These are phyloP conservation scores for Cryptosporidium xiaoi DNA, from an alignment of 169 alveolate species.

Conservation along the genomic window DNA sequence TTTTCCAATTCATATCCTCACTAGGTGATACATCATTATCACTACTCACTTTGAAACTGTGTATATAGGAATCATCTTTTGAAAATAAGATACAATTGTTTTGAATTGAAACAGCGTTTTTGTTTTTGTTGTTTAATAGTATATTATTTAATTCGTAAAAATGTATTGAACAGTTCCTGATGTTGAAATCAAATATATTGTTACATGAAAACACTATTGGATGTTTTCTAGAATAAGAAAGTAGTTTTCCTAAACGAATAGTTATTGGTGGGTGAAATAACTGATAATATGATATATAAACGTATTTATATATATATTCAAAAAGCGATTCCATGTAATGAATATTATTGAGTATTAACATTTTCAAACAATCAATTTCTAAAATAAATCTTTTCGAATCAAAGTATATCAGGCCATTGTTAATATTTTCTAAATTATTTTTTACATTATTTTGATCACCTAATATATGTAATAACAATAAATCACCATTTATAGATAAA, in stretches of 20 bases:
- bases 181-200: slow-evolving; percentile 26
- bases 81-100: background rate
- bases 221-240: slow-evolving; percentile 24
- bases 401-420: slow-evolving; percentile 44
- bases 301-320: slow-evolving; percentile 26
- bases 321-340: slow-evolving; percentile 14
- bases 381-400: slow-evolving; percentile 54
- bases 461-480: slow-evolving; percentile 26
- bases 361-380: slow-evolving; percentile 15
- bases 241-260: slow-evolving; percentile 21
- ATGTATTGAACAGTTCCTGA: background rate
- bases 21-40: background rate
- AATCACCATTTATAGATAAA: slow-evolving; percentile 58
- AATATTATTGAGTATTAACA: background rate
- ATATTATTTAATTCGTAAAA: background rate
- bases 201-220: slow-evolving; percentile 49
- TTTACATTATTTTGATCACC: slow-evolving; percentile 15
- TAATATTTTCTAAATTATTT: slow-evolving; percentile 15
- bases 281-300: slow-evolving; percentile 38
- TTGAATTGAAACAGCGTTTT: background rate
- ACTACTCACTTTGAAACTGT: background rate
- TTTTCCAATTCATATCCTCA: background rate
- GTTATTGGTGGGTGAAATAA: slow-evolving; percentile 47
- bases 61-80: slow-evolving; percentile 13
- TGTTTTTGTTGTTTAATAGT: background rate